Evolutionary conservation across 805 yeast species (phyloP).

Genomic region (Lipomyces sp.): DNA sequence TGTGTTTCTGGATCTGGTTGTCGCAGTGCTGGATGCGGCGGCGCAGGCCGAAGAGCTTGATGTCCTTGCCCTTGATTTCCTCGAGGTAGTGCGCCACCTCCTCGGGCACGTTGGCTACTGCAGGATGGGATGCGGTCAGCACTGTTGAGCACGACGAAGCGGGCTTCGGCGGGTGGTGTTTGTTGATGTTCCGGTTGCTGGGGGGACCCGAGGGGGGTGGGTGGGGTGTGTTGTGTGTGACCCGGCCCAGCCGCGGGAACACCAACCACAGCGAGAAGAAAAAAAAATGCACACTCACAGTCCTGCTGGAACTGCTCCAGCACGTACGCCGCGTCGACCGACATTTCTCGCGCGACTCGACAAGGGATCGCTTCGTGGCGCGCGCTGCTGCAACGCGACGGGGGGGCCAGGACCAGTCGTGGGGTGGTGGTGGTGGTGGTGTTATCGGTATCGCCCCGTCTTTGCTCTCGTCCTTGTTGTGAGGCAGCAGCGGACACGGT

Average conservation of each 20-base stretch:
- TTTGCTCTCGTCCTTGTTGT: no score
- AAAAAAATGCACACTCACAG: conserved; percentile 21
- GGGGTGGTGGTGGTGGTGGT: no score
- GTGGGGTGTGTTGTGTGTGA: conserved; percentile 1
- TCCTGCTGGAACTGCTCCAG: conserved; percentile 62
- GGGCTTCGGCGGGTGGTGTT: not conserved
- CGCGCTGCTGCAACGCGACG: no score
- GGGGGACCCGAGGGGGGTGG: not conserved
- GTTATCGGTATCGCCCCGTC: no score
- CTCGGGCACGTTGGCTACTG: conserved; percentile 75
- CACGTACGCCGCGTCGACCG: conserved; percentile 84
- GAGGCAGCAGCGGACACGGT: no score
- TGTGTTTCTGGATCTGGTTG: conserved; percentile 74
- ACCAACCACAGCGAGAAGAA: not conserved
- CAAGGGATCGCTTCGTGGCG: no score
- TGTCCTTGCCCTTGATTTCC: conserved; percentile 71
- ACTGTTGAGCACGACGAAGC: not conserved
- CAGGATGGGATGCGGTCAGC: not conserved
- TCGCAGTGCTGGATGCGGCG: conserved; percentile 69
- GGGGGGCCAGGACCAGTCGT: no score
- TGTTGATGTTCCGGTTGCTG: not conserved
- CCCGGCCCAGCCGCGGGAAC: not conserved
- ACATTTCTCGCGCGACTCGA: no score
- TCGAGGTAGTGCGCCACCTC: conserved; percentile 78
- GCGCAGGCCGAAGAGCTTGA: conserved; percentile 60